phyloP scores from a whole-genome alignment of 2,329 filamentous ascomycete genomes.

The Beauveria bassiana region DNA sequence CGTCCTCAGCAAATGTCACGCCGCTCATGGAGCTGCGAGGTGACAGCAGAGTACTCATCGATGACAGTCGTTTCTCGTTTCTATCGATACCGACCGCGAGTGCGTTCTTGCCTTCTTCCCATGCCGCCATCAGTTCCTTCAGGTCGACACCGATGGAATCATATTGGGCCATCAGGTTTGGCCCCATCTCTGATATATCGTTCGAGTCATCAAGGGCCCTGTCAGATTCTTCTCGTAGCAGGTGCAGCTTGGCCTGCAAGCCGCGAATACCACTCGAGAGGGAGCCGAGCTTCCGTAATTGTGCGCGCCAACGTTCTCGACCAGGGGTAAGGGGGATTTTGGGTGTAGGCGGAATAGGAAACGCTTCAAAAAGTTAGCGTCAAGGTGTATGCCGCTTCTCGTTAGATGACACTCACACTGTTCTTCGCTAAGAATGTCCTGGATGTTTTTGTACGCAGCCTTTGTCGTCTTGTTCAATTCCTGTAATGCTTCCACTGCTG shows the following conservation, averaged over 20 bases:
- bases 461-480: conserved; percentile 54
- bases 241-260: conserved; percentile 87
- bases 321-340: conserved; percentile 58
- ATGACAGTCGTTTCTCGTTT: conserved; percentile 63
- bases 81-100: conserved; percentile 75
- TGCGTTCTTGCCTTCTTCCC: conserved; percentile 81
- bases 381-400: conserved; percentile 9
- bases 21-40: conserved; percentile 59
- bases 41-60: conserved; percentile 51
- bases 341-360: conserved; percentile 47
- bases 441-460: conserved; percentile 57
- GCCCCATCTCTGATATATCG: conserved; percentile 67
- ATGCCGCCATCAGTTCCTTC: conserved; percentile 69
- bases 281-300: conserved; percentile 80
- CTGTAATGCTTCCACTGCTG: conserved; percentile 67
- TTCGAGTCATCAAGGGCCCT: conserved; percentile 65
- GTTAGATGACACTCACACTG: conserved; percentile 52
- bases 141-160: conserved; percentile 90
- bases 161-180: conserved; percentile 78
- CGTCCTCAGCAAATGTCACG: conserved; percentile 53
- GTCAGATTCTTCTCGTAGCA: conserved; percentile 84
- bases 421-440: conserved; percentile 66
- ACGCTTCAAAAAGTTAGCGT: conserved; percentile 32
- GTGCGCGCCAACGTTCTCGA: conserved; percentile 78
- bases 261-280: conserved; percentile 85